Evolutionary conservation across 2,329 filamentous ascomycete species (phyloP), one percentile per base, ranked within the genome.

Genomic region (Lecanosticta acicola): DNA sequence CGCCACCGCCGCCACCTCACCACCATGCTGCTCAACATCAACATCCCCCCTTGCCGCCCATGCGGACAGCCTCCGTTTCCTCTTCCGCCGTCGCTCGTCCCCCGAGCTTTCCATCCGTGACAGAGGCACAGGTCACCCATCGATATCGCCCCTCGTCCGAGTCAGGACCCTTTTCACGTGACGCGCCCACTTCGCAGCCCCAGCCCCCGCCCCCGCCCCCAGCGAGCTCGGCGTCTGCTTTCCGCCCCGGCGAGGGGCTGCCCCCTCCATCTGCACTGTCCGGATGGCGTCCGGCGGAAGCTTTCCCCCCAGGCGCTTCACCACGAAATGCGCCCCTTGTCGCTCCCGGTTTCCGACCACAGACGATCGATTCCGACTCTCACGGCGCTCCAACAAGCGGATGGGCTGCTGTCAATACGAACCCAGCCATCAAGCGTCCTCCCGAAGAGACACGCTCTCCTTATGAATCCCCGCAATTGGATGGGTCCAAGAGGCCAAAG

Each of bases 361-460:
- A 53, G n/a, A 41, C 53, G 7, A 50, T 49, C 24, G 53, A 59
- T 20, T 34, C 53, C 5, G 55, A 61, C 32, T 8, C 46, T 9
- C 49, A 50, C 35, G 38, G 38, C n/a, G 44, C 35, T 32, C 41
- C 48, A 17, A 43, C 52, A 11, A 65, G 56, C 37, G 69, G 68
- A 13, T 74, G 71, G 71, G 66, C 68, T 1, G 61, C 70, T 4
- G 66, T 73, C 16, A 74, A 74, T 16, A 58, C 67, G 33, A 70
- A 67, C 43, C 58, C 66, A 32, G 61, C 63, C 4, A 54, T 59
- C 2, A 74, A 74, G 50, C 67, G 71, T 2, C 56, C 66, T 26
- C 65, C 65, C n/a, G 59, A 66, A 17, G 63, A 68, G 11, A 63
- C 46, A 38, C 36, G 35, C 9, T 59, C 60, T 37, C 46, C 61